Base-by-base conservation (phyloP, 352 stramenopile species). In the Globisporangium alternatum region DNA sequence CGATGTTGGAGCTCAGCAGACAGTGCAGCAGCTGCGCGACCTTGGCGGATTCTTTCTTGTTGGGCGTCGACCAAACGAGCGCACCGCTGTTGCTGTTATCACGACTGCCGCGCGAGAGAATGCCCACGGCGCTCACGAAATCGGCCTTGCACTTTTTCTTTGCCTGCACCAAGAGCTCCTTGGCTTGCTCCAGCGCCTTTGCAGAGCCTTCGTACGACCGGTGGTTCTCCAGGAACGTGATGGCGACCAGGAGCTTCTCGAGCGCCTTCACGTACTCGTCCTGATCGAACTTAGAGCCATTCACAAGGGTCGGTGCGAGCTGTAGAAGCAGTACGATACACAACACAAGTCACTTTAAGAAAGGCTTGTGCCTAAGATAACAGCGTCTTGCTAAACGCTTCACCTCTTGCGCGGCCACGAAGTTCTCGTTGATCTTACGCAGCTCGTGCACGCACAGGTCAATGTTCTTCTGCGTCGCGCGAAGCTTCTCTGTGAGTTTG, bases 401-500 rank as follows among this genome's bases (percentile, higher is more conserved):
- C 33, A 92, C 86, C 79, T 89, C 72, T 58, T 90, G 80, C 10
- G 83, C 78, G 2, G 74, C 80, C 43, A 88, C 67, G 59, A 94
- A 92, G 58, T 91, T 91, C 56, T 90, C 74, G 58, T 91, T 81
- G 57, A 94, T 83, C 49, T 74, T 72, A 3, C 71, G 77, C 58
- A 95, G 64, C 66, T 91, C 80, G 33, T 80, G 75, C 22, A 95
- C 84, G 47, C 83, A 91, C 9, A 90, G 59, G 52, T 95, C 86
- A 33, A 95, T 95, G 56, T 93, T 95, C 68, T 87, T 86, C 64
- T 95, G 86, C 19, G 83, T 92, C 64, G 80, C 81, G 62, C 83
- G 80, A 21, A 94, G 77, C 66, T 83, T 80, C 65, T 91, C 83
- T 0, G 86, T 94, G 68, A 94, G 81, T 55, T 87, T 89, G 72